Conservation (phyloP, 1,284 basidiomycete genomes). For the Sporisorium scitamineum region DNA sequence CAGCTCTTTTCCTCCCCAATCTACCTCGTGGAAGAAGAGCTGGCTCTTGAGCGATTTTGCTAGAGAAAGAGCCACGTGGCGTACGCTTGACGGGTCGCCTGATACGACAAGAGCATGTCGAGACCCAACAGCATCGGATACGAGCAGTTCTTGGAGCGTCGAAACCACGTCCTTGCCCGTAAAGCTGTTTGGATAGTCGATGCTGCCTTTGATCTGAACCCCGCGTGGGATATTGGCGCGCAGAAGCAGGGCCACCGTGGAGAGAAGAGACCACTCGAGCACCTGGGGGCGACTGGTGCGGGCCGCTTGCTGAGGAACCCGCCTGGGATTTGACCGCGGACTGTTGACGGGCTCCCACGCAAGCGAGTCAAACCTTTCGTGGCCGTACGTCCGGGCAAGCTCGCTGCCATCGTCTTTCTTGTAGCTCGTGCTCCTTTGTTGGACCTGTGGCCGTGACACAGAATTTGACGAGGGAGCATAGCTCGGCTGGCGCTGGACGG, state of each 20-base stretch:
- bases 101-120: conserved; percentile 71
- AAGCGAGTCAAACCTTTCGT: conserved; percentile 37
- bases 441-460: neutral
- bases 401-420: conserved; percentile 8
- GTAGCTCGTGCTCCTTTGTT: conserved; percentile 8
- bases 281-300: conserved; percentile 1
- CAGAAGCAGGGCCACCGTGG: conserved; percentile 86
- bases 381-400: conserved; percentile 19
- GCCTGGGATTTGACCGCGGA: conserved; percentile 13
- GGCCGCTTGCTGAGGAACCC: neutral
- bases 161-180: conserved; percentile 65
- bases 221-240: conserved; percentile 85
- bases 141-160: conserved; percentile 54
- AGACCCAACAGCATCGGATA: conserved; percentile 23
- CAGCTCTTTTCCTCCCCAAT: conserved; percentile 87
- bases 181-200: conserved; percentile 65
- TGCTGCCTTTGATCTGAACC: conserved; percentile 76
- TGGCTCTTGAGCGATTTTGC: conserved; percentile 90
- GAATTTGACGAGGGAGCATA: neutral
- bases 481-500: conserved; percentile 20
- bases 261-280: conserved; percentile 82
- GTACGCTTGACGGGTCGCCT: conserved; percentile 11
- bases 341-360: conserved; percentile 41
- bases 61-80: conserved; percentile 84
- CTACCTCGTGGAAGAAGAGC: conserved; percentile 96